Base-by-base conservation (phyloP, 1,284 basidiomycete genomes). In the Ceratobasidium sp. region DNA sequence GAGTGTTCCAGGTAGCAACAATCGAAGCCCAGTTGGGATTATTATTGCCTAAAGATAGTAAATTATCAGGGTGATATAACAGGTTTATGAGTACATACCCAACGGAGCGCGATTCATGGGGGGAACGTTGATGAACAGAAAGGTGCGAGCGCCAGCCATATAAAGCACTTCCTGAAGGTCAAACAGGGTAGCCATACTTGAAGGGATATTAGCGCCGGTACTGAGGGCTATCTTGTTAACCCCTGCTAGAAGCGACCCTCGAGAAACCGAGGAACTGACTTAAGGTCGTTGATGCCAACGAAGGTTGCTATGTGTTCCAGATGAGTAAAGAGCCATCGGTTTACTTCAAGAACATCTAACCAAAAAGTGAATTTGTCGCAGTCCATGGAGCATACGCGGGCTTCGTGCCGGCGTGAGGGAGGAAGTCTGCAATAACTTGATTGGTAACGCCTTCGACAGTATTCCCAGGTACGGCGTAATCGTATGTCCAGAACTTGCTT, bases 201-300 rank as follows among this genome's bases (percentile, higher is more conserved):
- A 9, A 54, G 63, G 18, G 41, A 55, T 28, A 30, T 75, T 8
- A 16, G 52, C 52, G 11, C 50, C 64, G 73, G 11, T 64, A 61
- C 49, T 47, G 69, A 59, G 23, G 55, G n/a, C 30, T 30, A 47
- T 49, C 47, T 32, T 23, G 23, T 23, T 6, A 49, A 49, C 6
- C 5, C 18, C 16, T 18, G 6, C 16, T 18, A 18, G 44, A 66
- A 54, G 62, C 18, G 58, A 69, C 57, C 43, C 30, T 49, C 11
- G 35, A 5, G 6, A 38, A 38, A 23, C 73, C 46, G 38, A 16
- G 41, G 61, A 28, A 78, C 84, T 73, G 77, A 88, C 85, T 81
- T 86, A 80, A 85, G 85, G 78, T 90, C 88, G 75, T 90, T 89
- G 64, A 89, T 88, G 0, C 89, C 88, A 73, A 89, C 80, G 87